These are phyloP conservation scores for Chaetomiaceae sp. DNA, from an alignment of 2,329 filamentous ascomycete species.

Conservation along the genomic window DNA sequence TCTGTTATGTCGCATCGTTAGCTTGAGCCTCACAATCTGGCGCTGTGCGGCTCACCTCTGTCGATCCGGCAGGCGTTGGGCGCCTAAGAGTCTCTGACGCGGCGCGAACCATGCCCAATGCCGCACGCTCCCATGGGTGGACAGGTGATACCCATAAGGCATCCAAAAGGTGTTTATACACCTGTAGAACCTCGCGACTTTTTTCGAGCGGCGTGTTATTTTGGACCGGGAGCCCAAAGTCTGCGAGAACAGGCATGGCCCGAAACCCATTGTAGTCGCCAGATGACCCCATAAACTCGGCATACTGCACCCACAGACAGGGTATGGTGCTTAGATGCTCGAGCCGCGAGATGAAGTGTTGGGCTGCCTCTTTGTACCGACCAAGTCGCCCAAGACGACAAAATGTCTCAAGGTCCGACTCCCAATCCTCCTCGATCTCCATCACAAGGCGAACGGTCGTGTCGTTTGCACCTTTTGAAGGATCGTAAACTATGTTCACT, in stretches of 20 bases:
- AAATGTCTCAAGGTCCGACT: slow-evolving; percentile 14
- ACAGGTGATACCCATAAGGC: neutral
- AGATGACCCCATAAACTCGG: slow-evolving; percentile 14
- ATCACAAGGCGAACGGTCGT: slow-evolving; percentile 8
- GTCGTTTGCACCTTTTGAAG: slow-evolving; percentile 13
- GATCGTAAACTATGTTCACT: slow-evolving; percentile 15
- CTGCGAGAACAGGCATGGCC: too few species aligned
- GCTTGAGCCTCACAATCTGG: too few species aligned
- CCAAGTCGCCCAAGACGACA: slow-evolving; percentile 17
- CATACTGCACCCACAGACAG: slow-evolving; percentile 18
- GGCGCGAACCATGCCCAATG: neutral
- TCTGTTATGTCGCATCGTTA: neutral
- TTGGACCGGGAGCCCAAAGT: too few species aligned
- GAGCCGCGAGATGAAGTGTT: slow-evolving; percentile 11
- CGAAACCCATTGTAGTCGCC: slow-evolving; percentile 15
- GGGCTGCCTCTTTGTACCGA: slow-evolving; percentile 15
- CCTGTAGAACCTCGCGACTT: neutral
- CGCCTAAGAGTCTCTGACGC: neutral
- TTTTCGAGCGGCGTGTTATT: too few species aligned
- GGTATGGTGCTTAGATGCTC: slow-evolving; percentile 9
- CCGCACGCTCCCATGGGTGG: neutral
- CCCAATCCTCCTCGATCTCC: slow-evolving; percentile 16
- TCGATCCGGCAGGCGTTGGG: slow-evolving; percentile 9
- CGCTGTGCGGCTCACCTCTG: slow-evolving; percentile 13
- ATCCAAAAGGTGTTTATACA: slow-evolving; percentile 11